Evolutionary conservation across 495 filamentous ascomycete genomes (phyloP), one percentile per base, ranked within the genome.

Genomic region (Neurospora sp.): DNA sequence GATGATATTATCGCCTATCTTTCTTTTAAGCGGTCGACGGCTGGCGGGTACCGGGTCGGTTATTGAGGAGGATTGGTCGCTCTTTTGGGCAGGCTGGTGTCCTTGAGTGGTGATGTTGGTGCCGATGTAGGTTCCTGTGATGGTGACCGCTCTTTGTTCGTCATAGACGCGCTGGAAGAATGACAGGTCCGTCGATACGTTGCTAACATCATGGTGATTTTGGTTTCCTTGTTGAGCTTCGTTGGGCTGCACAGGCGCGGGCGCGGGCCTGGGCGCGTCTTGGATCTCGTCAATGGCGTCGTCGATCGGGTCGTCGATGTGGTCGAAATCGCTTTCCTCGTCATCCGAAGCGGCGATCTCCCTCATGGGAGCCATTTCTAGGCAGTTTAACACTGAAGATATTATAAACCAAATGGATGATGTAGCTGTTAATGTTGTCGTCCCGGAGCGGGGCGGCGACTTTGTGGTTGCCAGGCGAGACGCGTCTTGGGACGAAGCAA

Each of bases 311-410:
- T 66, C 53, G 44, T 37, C 53, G 40, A 72, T 40, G 5, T 74
- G 74, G 31, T 70, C 73, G 35, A 79, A 74, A 12, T 75, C 78
- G 68, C 74, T 76, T 8, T 69, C 78, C 1, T 80, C 79, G 61
- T 80, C 79, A 27, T 79, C 78, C n/a, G 79, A 80, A 69, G 79
- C 79, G 22, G 79, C 74, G 10, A 80, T 78, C 53, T 79, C 79
- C 42, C 72, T 68, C 40, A 72, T 71, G 1, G 75, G 70, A 20
- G 70, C 71, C 78, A 80, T 80, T 69, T 66, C 53, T 0, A 7
- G 53, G 8, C 53, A 18, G n/a, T 66, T 0, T 18, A 8, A 9
- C 9, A 18, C 12, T 16, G 53, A 14, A 18, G 27, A 66, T 66
- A 66, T 66, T 0, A 66, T 35, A 9, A 22, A 37, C 7, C 27